Base-by-base conservation (phyloP, 2,329 filamentous ascomycete species). In the Botrytis aclada region DNA sequence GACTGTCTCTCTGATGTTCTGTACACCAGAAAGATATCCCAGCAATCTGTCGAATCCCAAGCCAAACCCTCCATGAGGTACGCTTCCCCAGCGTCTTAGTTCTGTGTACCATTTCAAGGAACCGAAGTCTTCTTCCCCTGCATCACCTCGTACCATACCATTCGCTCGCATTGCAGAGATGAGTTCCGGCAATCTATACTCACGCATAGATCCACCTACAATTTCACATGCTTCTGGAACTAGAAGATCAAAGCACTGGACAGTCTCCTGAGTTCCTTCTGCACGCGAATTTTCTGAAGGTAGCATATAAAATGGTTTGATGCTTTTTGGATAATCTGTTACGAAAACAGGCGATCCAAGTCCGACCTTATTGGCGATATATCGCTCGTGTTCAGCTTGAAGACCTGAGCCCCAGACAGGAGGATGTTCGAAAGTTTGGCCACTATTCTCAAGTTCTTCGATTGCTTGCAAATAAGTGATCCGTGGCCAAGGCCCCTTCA, bases 241-340 rank as follows among this genome's bases (percentile, higher is more conserved):
- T 6, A 93, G 85, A 39, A 93, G 85, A 81, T 93, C 91, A 80
- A 93, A 93, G 81, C 90, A 93, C 34, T 90, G 89, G 4, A 90
- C 90, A 3, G 90, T 92, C 58, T 79, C 77, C 25, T 65, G 62
- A 32, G 37, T 41, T 41, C 8, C 39, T 41, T 12, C 47, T 61
- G 64, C 34, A 67, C 58, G 45, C 71, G 69, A 65, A 64, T 67
- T 72, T 32, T 78, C 73, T 2, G 88, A 88, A 25, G 89, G 88
- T 3, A 88, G 82, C 92, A 94, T 95, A 82, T 95, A 99, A 83
- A 98, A 99, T 18, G 95, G 93, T 83, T 99, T 99, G 81, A 96
- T 90, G 65, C 86, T 85, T 76, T 89, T 89, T n/a, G 96, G 96
- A 80, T 98, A 99, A 81, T 98, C 87, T 22, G 95, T 98, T 76